Evolutionary conservation across 768 basidiomycete genomes (phyloP).

Genomic region (Rhodotorula toruloides): DNA sequence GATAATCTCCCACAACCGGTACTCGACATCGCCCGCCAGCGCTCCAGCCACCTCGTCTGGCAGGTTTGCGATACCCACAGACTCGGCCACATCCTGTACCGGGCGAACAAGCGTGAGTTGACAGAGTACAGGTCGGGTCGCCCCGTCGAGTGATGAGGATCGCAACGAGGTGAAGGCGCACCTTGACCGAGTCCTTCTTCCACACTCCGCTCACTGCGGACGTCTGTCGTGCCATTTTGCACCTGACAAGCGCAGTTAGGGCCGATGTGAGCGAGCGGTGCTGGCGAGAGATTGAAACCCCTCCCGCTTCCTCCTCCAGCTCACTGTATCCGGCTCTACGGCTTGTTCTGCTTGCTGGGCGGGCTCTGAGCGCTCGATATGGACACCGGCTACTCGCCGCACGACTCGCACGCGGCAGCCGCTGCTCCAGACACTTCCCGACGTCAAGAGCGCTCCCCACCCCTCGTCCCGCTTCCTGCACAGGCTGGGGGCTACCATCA

Average conservation of each 20-base stretch:
- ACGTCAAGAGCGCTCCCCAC: constrained; percentile 1
- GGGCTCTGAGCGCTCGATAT: neutral
- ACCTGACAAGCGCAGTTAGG: too few relatives aligned
- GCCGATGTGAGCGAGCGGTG: too few relatives aligned
- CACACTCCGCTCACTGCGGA: constrained; percentile 27
- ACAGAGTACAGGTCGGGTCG: neutral
- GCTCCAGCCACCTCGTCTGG: constrained; percentile 73
- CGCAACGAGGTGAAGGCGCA: neutral
- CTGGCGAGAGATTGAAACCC: neutral
- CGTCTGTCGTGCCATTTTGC: constrained; percentile 19
- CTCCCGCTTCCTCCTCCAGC: neutral
- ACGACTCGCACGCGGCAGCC: neutral
- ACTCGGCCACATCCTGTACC: constrained; percentile 80
- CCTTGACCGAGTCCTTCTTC: constrained; percentile 37
- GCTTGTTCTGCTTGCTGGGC: neutral
- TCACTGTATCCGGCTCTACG: too few relatives aligned
- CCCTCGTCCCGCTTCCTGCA: constrained; percentile 22
- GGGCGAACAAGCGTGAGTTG: neutral
- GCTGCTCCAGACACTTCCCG: neutral
- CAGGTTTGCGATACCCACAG: constrained; percentile 67
- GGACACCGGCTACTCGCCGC: constrained; percentile 17
- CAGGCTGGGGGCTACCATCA: too few relatives aligned
- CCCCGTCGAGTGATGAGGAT: neutral
- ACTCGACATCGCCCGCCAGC: constrained; percentile 93
- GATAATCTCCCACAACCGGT: constrained; percentile 87